Evolutionary conservation across 2,329 filamentous ascomycete genomes (phyloP).

Genomic region (Pseudogymnoascus sp.): DNA sequence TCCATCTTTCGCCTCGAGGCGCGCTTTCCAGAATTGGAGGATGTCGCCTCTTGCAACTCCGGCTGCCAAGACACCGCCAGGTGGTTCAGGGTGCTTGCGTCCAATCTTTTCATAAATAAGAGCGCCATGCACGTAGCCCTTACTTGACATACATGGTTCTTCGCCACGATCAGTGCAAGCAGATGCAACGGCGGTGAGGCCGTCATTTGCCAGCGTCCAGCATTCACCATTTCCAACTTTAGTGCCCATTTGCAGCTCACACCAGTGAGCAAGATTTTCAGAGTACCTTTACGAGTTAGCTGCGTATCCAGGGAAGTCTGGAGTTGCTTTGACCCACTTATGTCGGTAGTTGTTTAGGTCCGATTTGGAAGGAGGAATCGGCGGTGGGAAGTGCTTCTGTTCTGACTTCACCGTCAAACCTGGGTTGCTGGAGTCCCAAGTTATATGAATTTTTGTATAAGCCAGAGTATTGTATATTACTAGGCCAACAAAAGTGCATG

Average conservation of each 20-base stretch:
- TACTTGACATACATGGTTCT: constrained; percentile 28
- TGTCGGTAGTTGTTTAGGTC: constrained; percentile 21
- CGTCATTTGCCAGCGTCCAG: constrained; percentile 32
- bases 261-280: constrained; percentile 27
- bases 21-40: constrained; percentile 28
- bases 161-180: constrained; percentile 18
- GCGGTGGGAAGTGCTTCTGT: constrained; percentile 29
- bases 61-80: constrained; percentile 22
- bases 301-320: neutral
- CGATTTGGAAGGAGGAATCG: constrained; percentile 18
- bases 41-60: constrained; percentile 30
- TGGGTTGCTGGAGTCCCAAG: constrained; percentile 31
- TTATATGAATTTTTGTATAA: constrained; percentile 30
- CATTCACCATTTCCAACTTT: constrained; percentile 34
- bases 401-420: constrained; percentile 26
- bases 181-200: constrained; percentile 23
- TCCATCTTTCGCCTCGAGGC: constrained; percentile 25
- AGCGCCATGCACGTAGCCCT: constrained; percentile 28
- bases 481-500: constrained; percentile 26
- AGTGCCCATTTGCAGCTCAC: constrained; percentile 24
- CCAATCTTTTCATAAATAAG: constrained; percentile 28
- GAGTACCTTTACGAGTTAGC: constrained; percentile 24
- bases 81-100: constrained; percentile 18
- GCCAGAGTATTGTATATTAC: constrained; percentile 29
- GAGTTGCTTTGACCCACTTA: constrained; percentile 13